Base-by-base conservation (phyloP, 768 basidiomycete species). In the Strobilomyces confusus region DNA sequence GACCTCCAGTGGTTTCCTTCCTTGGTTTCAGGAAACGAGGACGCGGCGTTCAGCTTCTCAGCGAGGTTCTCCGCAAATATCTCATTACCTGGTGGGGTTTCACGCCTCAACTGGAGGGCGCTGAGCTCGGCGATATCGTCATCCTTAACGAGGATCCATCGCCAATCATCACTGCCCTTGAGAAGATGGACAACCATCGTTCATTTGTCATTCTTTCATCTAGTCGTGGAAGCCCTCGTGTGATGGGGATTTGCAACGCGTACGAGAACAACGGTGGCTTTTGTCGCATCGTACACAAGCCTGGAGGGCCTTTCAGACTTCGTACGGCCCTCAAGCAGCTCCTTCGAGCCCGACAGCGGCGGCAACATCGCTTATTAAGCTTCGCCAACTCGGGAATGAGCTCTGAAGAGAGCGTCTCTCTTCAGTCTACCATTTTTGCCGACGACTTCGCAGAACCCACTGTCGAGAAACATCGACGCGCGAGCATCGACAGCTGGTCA, bases 281-380 rank as follows among this genome's bases (percentile, higher is more conserved):
- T 69, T 92, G 89, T 69, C 85, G 89, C n/a, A 75, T 92, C 22
- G 71, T 95, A 13, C 89, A 86, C 79, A 98, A 97, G 67, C 94
- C 94, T 11, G 84, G 84, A 23, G 92, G 93, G 3, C 94, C 94
- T 4, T 80, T 81, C 41, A 81, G 86, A 20, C 77, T 95, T 51
- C 78, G 83, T 25, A 67, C 77, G 6, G 78, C 83, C 22, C 72
- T 95, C 54, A 85, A 84, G 62, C 78, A 70, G 36, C 58, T 70
- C 6, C 61, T 70, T 30, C 69, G 70, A 34, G 61, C 62, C 40
- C 68, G 60, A 38, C 69, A 72, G 25, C 64, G 70, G 34, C 68
- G 55, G 51, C 69, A 61, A 43, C 60, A 66, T 30, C 68, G 64
- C 43, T 52, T 58, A 3, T 44, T 54, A 13, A 60, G 49, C 30